These are phyloP conservation scores for Millerago galiae DNA, from an alignment of 805 yeast species.

Conservation along the genomic window DNA sequence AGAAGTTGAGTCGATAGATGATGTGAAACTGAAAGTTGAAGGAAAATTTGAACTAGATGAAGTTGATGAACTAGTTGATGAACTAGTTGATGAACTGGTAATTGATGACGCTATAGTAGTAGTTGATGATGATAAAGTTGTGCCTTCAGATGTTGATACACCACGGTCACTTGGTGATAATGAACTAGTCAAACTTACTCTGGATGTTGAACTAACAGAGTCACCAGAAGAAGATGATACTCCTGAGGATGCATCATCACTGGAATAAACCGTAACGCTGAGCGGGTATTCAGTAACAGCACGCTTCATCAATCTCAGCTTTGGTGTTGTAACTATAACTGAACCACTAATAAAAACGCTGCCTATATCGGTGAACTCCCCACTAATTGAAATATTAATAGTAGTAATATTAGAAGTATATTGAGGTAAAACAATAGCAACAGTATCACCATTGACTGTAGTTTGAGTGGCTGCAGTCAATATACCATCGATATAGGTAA, in stretches of 20 bases:
- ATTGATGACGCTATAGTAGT: too few relatives aligned
- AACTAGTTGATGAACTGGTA: too few relatives aligned
- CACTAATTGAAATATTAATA: conserved; percentile 1
- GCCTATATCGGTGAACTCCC: conserved; percentile 2
- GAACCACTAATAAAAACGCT: neutral
- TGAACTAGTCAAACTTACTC: neutral
- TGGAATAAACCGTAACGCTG: neutral
- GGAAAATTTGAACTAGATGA: too few relatives aligned
- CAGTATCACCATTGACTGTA: conserved; percentile 3
- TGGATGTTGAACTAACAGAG: neutral
- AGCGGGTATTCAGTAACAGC: conserved; percentile 1
- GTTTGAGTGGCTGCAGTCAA: neutral
- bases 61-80: too few relatives aligned
- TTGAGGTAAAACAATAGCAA: neutral
- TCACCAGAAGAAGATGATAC: neutral
- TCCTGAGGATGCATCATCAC: neutral
- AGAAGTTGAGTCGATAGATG: too few relatives aligned
- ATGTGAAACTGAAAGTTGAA: too few relatives aligned
- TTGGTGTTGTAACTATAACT: neutral
- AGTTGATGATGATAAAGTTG: too few relatives aligned
- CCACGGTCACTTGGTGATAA: too few relatives aligned
- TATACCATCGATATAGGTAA: conserved; percentile 9
- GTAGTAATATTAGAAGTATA: neutral
- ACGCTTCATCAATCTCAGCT: conserved; percentile 2
- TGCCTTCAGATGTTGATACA: too few relatives aligned